Evolutionary conservation across 1,139 yeast species (phyloP), one percentile per base, ranked within the genome.

Genomic region (Debaryomyces nepalensis): DNA sequence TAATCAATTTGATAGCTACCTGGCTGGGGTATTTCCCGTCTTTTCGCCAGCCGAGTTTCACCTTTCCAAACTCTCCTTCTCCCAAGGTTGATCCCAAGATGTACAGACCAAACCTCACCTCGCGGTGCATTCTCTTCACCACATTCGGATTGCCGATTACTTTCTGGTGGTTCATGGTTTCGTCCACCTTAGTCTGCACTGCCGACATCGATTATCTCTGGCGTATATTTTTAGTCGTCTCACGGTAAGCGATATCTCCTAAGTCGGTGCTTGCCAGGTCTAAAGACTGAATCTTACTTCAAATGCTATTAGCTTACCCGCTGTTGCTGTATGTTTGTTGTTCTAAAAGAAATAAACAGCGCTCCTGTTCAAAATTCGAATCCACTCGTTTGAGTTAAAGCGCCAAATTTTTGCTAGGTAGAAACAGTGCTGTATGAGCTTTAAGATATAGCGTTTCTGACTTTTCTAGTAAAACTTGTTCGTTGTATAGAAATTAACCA

Each of bases 21-120:
- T 89, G 95, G 41, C 86, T 81, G 4, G 95, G 90, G 36, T 74
- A 76, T 49, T 73, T 71, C 26, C 90, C 90, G 57, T 84, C 93
- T 62, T 85, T 84, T 43, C 96, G 74, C 97, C 97, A 91, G 14
- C 97, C 98, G n/a, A 93, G 73, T 63, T 91, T 93, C 47, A 93
- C 99, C 64, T 91, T 91, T 45, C 98, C 99, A 63, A 93, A 93
- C 61, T 93, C 98, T 33, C 99, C 99, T 67, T 91, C 97, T 29
- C 99, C 99, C n/a, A 93, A 70, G 1, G 98, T 91, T 15, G 96
- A 84, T 3, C 98, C 98, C 5, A 93, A 75, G 26, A 87, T 79
- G 58, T 91, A 93, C 26, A 87, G 82, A 26, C 98, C 98, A 59
- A 93, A 90, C 33, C 91, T 73, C 46, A 80, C 83, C 54, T 80